phyloP scores from a whole-genome alignment of 1,139 yeast genomes.

The Wickerhamiella infanticola region DNA sequence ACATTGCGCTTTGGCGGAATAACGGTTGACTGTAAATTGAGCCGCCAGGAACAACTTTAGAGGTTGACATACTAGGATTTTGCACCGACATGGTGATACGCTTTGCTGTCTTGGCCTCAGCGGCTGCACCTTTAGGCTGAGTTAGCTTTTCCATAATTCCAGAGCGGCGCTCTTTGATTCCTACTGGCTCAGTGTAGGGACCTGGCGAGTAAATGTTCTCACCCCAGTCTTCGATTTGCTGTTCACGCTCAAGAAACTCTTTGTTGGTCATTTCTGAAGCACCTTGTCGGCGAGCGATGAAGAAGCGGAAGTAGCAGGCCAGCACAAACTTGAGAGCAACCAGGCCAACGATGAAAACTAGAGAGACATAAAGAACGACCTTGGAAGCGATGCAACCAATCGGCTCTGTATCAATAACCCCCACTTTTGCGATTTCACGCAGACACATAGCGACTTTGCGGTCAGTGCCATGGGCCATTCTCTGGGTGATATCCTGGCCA shows the following conservation, averaged over 20 bases:
- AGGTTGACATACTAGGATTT: slow-evolving; percentile 21
- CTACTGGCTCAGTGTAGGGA: slow-evolving; percentile 32
- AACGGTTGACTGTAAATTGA: slow-evolving; percentile 19
- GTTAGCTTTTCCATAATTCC: slow-evolving; percentile 16
- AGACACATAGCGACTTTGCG: slow-evolving; percentile 67
- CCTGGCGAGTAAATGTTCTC: slow-evolving; percentile 38
- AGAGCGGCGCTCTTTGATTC: slow-evolving; percentile 15
- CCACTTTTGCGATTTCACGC: slow-evolving; percentile 77
- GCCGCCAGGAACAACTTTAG: slow-evolving; percentile 24
- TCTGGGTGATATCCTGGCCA: slow-evolving; percentile 72
- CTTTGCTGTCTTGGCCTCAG: slow-evolving; percentile 11
- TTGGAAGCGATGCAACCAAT: slow-evolving; percentile 93
- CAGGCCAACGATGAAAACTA: slow-evolving; percentile 70
- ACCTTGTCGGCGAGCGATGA: slow-evolving; percentile 64
- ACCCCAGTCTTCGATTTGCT: slow-evolving; percentile 69
- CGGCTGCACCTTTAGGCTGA: slow-evolving; percentile 8
- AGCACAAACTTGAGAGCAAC: slow-evolving; percentile 61
- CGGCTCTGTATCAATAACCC: slow-evolving; percentile 74
- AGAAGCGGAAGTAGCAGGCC: slow-evolving; percentile 86
- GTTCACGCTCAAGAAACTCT: slow-evolving; percentile 36
- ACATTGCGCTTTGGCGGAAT: slow-evolving; percentile 9
- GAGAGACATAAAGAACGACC: slow-evolving; percentile 63
- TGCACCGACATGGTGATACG: slow-evolving; percentile 26
- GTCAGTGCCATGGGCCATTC: slow-evolving; percentile 53
- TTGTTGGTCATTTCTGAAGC: slow-evolving; percentile 46